phyloP scores from a whole-genome alignment of 257 asterid species.

The Jaltomata sinuosa region DNA sequence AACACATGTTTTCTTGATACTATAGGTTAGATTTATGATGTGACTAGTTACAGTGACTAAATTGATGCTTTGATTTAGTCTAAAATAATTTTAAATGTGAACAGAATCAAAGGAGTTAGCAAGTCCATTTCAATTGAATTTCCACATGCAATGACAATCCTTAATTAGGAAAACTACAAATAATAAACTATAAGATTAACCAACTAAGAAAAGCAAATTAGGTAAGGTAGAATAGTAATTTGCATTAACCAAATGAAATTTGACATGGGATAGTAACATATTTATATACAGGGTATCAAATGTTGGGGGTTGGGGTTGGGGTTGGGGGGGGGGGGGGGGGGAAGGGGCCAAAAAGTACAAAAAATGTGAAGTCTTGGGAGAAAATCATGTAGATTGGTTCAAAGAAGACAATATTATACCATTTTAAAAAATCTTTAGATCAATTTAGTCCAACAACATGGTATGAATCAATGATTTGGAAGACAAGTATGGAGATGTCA shows the following conservation, averaged over 20 bases:
- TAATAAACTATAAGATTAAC: neutral
- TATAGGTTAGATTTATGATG: neutral
- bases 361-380: no score
- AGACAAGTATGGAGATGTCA: no score
- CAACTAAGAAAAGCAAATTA: neutral
- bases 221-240: neutral
- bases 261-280: neutral
- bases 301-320: no score
- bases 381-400: no score
- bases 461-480: no score
- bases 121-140: neutral
- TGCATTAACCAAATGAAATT: neutral
- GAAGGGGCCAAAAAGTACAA: no score
- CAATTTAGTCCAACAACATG: no score
- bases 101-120: neutral
- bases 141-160: neutral
- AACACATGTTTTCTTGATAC: neutral
- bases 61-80: neutral
- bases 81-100: neutral
- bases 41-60: neutral
- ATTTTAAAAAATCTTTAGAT: no score
- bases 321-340: no score
- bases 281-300: neutral
- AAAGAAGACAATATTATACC: no score
- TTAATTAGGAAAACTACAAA: neutral